These are phyloP conservation scores for Delitschia confertaspora DNA, from an alignment of 495 filamentous ascomycete species.

Conservation along the genomic window DNA sequence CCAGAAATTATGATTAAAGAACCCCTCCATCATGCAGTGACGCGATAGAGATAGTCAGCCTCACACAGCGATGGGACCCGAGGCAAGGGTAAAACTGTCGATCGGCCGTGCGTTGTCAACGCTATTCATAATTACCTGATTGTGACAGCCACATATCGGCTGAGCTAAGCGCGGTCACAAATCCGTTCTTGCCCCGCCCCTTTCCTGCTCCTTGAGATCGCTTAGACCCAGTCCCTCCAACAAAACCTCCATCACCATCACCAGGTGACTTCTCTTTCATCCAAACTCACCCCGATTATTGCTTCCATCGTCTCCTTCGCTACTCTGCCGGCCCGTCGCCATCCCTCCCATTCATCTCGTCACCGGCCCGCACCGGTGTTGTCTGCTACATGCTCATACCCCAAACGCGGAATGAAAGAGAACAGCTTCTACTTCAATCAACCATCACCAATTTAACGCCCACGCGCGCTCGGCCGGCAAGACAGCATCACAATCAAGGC, in stretches of 20 bases:
- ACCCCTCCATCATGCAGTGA: too few species aligned
- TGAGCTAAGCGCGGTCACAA: constrained; percentile 1
- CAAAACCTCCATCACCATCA: constrained; percentile 4
- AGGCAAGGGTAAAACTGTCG: too few species aligned
- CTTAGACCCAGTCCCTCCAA: constrained; percentile 2
- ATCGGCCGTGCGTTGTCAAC: background rate
- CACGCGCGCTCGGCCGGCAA: constrained; percentile 26
- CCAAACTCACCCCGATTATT: background rate
- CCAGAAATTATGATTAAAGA: too few species aligned
- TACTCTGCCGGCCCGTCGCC: background rate
- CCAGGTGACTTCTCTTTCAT: background rate
- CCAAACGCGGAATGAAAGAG: constrained; percentile 27
- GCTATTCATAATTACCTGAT: constrained; percentile 1
- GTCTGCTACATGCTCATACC: constrained; percentile 12
- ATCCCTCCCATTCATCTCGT: background rate
- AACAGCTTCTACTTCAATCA: constrained; percentile 10
- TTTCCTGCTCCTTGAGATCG: background rate
- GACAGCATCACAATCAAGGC: constrained; percentile 5
- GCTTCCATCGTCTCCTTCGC: too few species aligned
- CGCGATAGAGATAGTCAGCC: background rate
- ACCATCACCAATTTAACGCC: constrained; percentile 22
- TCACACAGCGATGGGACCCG: background rate
- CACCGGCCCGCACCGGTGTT: constrained; percentile 17
- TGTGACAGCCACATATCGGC: background rate
- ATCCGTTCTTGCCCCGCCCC: constrained; percentile 4